Percentiles rank a stretch among this genome's conserved stretches.
These are phyloP conservation scores for Dothideomycetes sp. DNA, from an alignment of 2,329 filamentous ascomycete species.

Conservation along the genomic window DNA sequence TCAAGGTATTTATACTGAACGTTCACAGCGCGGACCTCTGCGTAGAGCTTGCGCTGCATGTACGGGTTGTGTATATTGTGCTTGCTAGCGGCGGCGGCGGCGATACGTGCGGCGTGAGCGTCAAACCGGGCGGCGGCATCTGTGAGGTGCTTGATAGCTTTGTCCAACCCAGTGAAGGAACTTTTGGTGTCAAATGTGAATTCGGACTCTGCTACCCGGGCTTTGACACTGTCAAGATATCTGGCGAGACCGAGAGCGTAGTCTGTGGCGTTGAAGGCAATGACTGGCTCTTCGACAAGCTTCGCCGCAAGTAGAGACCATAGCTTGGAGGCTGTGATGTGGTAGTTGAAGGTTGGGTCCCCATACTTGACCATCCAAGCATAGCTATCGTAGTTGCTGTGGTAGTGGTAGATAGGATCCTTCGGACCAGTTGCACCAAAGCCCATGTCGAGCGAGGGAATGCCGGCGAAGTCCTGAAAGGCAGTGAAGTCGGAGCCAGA, in stretches of 20 bases:
- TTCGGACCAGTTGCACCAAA: conserved; percentile 23
- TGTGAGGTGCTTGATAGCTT: conserved; percentile 37
- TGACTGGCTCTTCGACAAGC: conserved; percentile 34
- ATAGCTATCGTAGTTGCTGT: conserved; percentile 76
- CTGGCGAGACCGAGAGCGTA: conserved; percentile 30
- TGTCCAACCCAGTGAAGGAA: conserved; percentile 36
- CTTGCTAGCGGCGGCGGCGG: conserved; percentile 34
- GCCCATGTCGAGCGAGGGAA: conserved; percentile 36
- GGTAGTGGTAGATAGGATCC: conserved; percentile 59
- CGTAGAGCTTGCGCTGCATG: conserved; percentile 12
- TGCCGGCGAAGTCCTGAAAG: conserved; percentile 42
- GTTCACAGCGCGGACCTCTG: conserved; percentile 53
- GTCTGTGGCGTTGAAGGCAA: conserved; percentile 35
- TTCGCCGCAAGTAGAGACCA: conserved; percentile 35
- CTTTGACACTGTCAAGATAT: conserved; percentile 32
- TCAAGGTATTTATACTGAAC: conserved; percentile 76
- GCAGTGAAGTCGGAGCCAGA: conserved; percentile 42
- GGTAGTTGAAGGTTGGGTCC: conserved; percentile 51
- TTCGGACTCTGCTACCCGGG: conserved; percentile 8
- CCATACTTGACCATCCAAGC: conserved; percentile 75
- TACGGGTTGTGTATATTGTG: conserved; percentile 36
- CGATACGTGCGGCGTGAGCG: conserved; percentile 34
- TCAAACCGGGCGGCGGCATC: conserved; percentile 42
- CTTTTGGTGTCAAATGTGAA: conserved; percentile 18
- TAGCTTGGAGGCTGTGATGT: conserved; percentile 37